These are phyloP conservation scores for Fusarium pseudoanthophilum DNA, from an alignment of 2,329 filamentous ascomycete genomes.

Conservation along the genomic window DNA sequence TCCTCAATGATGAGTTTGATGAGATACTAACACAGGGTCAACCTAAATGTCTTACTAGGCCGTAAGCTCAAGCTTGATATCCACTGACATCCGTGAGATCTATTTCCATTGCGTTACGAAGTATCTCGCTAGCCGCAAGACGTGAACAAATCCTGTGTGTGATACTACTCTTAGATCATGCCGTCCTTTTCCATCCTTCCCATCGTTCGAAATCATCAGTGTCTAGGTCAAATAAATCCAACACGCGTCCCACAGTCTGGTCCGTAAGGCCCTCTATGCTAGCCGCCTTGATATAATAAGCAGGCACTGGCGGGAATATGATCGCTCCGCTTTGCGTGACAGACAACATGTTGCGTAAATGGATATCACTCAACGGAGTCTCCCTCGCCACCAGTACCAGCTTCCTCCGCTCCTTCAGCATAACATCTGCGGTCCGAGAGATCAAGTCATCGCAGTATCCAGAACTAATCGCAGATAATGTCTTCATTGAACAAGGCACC, in stretches of 20 bases:
- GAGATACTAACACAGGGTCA: no score
- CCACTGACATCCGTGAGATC: no score
- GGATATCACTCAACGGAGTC: slow-evolving; percentile 10
- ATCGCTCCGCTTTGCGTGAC: not conserved
- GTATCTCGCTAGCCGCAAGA: no score
- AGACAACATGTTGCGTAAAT: slow-evolving; percentile 12
- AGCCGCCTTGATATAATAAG: not conserved
- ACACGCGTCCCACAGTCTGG: slow-evolving; percentile 9
- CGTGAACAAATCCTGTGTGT: no score
- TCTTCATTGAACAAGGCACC: slow-evolving; percentile 18
- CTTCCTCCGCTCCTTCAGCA: slow-evolving; percentile 8
- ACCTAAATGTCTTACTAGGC: no score
- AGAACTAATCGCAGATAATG: not conserved
- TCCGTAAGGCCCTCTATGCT: not conserved
- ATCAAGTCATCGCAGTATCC: slow-evolving; percentile 8
- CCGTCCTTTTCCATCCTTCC: not conserved
- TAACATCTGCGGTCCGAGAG: slow-evolving; percentile 7
- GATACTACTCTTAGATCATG: no score
- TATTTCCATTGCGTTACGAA: no score
- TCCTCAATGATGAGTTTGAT: no score
- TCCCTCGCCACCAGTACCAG: not conserved
- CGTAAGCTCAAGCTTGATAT: no score
- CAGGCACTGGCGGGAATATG: not conserved
- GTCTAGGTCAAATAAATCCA: slow-evolving; percentile 8
- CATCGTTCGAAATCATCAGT: not conserved